Base-by-base conservation (phyloP, 768 basidiomycete species). In the Neoboletus subvelutipes region DNA sequence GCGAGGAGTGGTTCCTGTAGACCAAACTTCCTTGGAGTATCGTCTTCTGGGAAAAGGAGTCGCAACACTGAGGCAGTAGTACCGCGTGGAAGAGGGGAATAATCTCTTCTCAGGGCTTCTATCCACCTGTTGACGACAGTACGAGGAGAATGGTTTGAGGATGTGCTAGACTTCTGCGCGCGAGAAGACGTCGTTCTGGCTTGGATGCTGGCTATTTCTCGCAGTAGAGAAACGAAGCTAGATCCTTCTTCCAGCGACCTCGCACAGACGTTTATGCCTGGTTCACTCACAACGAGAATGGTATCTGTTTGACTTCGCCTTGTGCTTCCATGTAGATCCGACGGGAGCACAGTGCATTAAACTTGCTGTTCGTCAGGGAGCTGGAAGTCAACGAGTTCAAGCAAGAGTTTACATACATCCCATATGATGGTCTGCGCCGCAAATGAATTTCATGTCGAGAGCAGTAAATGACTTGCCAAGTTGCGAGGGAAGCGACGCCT, bases 11-110 rank as follows among this genome's bases (percentile, higher is more conserved):
- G 73, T 73, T 94, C 92, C 67, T 88, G 83, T 65, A 94, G 76
- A 34, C 84, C 83, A 63, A 87, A 95, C 68, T 84, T 83, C 24
- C 94, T 78, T 17, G 80, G 71, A 1, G 75, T 64, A 57, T 94
- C 91, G 55, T 92, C 85, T 58, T 94, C 86, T 0, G 94, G 93
- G 66, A 94, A 95, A n/a, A 96, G 74, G 5, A 94, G 71, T 8
- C 84, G 82, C 64, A 95, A 86, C 31, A 92, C 71, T 6, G 80
- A 78, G 15, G 78, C 75, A 10, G 85, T 83, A 0, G 83, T 85
- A 5, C 80, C 78, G 0, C 67, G 66, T 0, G 83, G 81, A 22
- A 87, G 70, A 15, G 83, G 81, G 13, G 71, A 66, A 64, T 78
- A 83, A 17, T 68, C 61, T n/a, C 46, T 60, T 55, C 70, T 77